These are phyloP conservation scores for Fallopia convolvulus DNA, from an alignment of 148 eudicot species.

Conservation along the genomic window DNA sequence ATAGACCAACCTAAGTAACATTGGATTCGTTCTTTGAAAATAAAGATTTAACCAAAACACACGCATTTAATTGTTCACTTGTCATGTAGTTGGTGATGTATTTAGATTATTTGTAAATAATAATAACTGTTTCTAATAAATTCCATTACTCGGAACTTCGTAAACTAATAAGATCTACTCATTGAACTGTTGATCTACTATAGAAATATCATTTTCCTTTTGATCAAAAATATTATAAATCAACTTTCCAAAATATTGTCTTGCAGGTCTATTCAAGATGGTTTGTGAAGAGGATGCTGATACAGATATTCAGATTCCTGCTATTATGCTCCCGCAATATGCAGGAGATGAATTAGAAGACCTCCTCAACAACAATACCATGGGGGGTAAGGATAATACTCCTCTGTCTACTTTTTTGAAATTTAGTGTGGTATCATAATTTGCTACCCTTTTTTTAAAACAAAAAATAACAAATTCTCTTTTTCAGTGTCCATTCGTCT, in stretches of 20 bases:
- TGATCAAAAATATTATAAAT: background rate
- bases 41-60: background rate
- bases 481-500: background rate
- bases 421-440: background rate
- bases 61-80: background rate
- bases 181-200: background rate
- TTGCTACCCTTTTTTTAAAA: background rate
- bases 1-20: background rate
- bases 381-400: conserved; percentile 48
- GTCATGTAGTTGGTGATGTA: background rate
- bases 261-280: conserved; percentile 95
- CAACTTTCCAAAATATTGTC: background rate
- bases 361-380: conserved; percentile 42
- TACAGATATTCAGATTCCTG: conserved; percentile 65
- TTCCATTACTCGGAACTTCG: background rate
- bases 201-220: background rate
- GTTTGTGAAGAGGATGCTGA: conserved; percentile 89
- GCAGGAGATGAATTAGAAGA: conserved; percentile 66
- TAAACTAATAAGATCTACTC: background rate
- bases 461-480: background rate
- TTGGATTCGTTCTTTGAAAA: no score
- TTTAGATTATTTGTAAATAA: no score
- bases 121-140: no score
- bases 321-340: conserved; percentile 87
- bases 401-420: background rate